A percentile compares a stretch with the other conserved stretches of the same genome.
Conservation (phyloP, 148 eudicot species). For the Agrostemma githago region DNA sequence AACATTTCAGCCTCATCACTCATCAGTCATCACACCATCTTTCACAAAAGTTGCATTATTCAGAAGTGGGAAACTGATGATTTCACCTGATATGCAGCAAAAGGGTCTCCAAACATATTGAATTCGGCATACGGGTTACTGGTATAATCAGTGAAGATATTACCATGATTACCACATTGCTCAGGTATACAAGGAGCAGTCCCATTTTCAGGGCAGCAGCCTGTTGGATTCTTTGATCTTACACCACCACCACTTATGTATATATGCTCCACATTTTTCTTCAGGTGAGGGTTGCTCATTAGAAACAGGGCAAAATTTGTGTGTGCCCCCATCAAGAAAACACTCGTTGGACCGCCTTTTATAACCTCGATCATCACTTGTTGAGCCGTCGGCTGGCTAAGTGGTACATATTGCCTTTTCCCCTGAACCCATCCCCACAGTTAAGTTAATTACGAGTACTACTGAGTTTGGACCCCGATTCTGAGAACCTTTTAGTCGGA, state of each 20-base stretch:
- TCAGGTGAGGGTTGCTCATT: conserved; percentile 68
- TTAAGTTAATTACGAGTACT: background rate
- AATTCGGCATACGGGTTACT: conserved; percentile 87
- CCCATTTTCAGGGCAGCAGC: conserved; percentile 56
- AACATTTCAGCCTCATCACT: background rate
- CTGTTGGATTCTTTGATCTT: conserved; percentile 64
- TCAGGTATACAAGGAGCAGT: conserved; percentile 43
- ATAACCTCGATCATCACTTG: conserved; percentile 69
- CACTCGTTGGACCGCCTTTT: conserved; percentile 65
- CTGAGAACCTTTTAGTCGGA: background rate
- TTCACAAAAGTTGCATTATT: too few species aligned
- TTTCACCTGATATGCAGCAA: conserved; percentile 83
- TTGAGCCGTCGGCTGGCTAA: conserved; percentile 70
- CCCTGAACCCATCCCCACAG: conserved; percentile 39
- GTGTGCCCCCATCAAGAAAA: conserved; percentile 57
- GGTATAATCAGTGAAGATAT: conserved; percentile 58
- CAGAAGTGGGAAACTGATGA: background rate
- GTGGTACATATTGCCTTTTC: conserved; percentile 60
- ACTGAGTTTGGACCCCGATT: background rate
- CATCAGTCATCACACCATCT: too few species aligned
- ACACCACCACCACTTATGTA: conserved; percentile 87
- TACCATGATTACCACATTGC: conserved; percentile 70
- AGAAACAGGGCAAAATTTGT: conserved; percentile 83
- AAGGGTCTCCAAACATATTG: conserved; percentile 82
- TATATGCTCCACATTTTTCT: conserved; percentile 74